Percentiles rank a stretch among this genome's conserved stretches.
phyloP scores from a whole-genome alignment of 2,329 filamentous ascomycete genomes.

The Rhynchosporium agropyri region DNA sequence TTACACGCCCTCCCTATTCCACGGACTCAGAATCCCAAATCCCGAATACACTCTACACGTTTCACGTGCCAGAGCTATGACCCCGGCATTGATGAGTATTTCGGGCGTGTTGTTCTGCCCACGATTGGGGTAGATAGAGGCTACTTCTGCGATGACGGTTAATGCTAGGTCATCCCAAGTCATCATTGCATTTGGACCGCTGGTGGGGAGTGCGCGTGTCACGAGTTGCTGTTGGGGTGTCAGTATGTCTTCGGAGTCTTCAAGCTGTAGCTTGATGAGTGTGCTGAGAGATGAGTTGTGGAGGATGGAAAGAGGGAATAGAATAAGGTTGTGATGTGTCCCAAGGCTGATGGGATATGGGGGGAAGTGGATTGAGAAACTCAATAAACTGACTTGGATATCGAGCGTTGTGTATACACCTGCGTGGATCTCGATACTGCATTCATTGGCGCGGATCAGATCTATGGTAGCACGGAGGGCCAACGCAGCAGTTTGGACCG shows the following conservation, averaged over 20 bases:
- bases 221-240: slow-evolving; percentile 65
- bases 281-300: too few relatives aligned
- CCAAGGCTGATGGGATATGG: too few relatives aligned
- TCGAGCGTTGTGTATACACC: slow-evolving; percentile 78
- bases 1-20: slow-evolving; percentile 46
- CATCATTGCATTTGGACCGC: slow-evolving; percentile 31
- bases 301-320: too few relatives aligned
- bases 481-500: slow-evolving; percentile 40
- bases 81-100: slow-evolving; percentile 69
- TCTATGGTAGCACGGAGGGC: slow-evolving; percentile 48
- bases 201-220: slow-evolving; percentile 60
- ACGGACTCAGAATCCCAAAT: slow-evolving; percentile 70
- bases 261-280: too few relatives aligned
- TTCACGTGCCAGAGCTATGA: slow-evolving; percentile 71
- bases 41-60: slow-evolving; percentile 71
- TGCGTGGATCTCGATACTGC: slow-evolving; percentile 70
- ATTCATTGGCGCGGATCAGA: slow-evolving; percentile 45
- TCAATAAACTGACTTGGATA: slow-evolving; percentile 44
- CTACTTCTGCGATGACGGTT: slow-evolving; percentile 71
- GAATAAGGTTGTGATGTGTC: too few relatives aligned
- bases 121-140: slow-evolving; percentile 65
- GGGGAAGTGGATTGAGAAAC: too few relatives aligned
- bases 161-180: slow-evolving; percentile 60
- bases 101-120: slow-evolving; percentile 55
- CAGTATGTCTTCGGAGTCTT: too few relatives aligned